Base-by-base conservation (phyloP, 345 rosid genomes). In the Salix viminalis region DNA sequence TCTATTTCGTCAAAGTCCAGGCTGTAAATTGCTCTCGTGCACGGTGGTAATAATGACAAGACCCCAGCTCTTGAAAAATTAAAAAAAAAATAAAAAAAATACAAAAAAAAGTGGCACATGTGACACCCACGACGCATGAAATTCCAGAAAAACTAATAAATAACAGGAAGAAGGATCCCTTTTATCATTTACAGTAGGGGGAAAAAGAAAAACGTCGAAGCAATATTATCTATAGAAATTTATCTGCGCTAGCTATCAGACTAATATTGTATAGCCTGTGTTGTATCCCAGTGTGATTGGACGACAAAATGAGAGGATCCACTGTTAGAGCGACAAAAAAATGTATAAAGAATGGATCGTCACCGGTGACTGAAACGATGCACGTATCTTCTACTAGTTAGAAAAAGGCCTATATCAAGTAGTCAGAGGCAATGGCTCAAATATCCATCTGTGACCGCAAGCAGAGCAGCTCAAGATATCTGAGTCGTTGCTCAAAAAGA, bases 121-220 rank as follows among this genome's bases (percentile, higher is more conserved):
- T 19, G 61, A 54, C 24, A 2, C 4, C 24, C n/a, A 19, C 24
- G 2, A 3, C 24, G 4, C 13, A 10, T 10, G 10, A 0, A 54
- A 19, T 54, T 4, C 4, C 61, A 54, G 4, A 54, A 56, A 21
- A 54, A 21, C 12, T 2, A 26, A 15, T 2, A 26, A 21, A 4
- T 34, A 2, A 18, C 10, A 36, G 39, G 46, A 39, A 56, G 30
- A 26, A 71, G 41, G 16, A 65, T 54, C 75, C 83, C 64, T 10
- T 58, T 58, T 75, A 67, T 62, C 80, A 77, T 80, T 69, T 75
- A 75, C 79, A 76, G 36, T 30, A 23, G 19, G 78, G 72, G 24
- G 37, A 37, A 15, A 23, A 19, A 14, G 21, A 65, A 37, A 67
- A 71, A 61, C 1, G 9, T 23, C 50, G 8, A 67, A 19, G 48